Evolutionary conservation across 2,329 filamentous ascomycete species (phyloP), one percentile per base, ranked within the genome.

Genomic region (Macrophomina tecta): DNA sequence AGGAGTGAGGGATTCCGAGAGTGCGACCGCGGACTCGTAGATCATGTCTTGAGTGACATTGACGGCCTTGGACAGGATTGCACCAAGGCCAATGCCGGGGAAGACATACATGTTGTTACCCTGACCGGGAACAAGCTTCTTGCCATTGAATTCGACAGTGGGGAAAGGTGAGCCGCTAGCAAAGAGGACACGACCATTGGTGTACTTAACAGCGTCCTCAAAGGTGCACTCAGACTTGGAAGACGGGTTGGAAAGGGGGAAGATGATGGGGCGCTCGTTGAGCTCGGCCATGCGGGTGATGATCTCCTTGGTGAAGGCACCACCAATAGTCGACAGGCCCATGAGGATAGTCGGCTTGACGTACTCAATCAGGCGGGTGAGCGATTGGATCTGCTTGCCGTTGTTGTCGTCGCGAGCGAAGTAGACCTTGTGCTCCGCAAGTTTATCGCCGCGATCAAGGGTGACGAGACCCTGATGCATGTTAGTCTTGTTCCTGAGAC

Each of bases 201-300:
- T 98, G 89, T 94, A 89, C 74, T 89, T 87, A 75, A 98, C 87
- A 16, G 95, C 95, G 76, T 95, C 91, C 84, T 97, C 94, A 75
- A 96, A 98, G 16, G 93, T 97, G 83, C 95, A 98, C 83, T 99
- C 95, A 8, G 94, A 96, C 85, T 98, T 97, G 82, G 91, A 94
- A 62, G 94, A 89, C 60, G 95, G 95, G 83, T 99, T 98, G 81
- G 92, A 97, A 51, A 99, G 89, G 65, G 94, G 94, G 88, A 99
- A 98, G 74, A 85, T 81, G 76, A 84, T 80, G 69, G 95, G 94
- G 70, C 88, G 85, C 69, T 93, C 88, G 79, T 93, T 93, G 66
- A 84, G 71, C 71, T 79, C 76, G 48, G 82, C 83, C 82, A 85
- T 84, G 69, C 79, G 80, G 67, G 89, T 87, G 68, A 99, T 85